Evolutionary conservation across 345 rosid species (phyloP), one percentile per base, ranked within the genome.

Genomic region (Linum tenue): DNA sequence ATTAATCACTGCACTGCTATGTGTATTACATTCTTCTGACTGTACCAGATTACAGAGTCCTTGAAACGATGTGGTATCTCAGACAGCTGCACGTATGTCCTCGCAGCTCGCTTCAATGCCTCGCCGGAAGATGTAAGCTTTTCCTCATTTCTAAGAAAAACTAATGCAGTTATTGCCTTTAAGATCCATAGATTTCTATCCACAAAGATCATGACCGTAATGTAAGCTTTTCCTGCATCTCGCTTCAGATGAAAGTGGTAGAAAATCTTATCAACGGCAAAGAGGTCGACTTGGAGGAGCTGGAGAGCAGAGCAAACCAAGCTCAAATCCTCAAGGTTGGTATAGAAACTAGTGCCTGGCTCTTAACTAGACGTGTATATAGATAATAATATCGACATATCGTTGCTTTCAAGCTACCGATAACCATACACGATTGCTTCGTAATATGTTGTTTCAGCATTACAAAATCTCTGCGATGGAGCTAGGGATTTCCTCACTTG

Each of bases 11-110:
- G 31, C 31, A 22, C 31, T 22, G 31, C 31, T 22, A 22, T 22
- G 31, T 22, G 1, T 22, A 22, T 22, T 22, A 22, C 61, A 50
- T 62, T 60, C 3, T 62, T 60, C 41, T 60, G 55, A 37, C 37
- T 12, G 72, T 50, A 16, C 55, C 63, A 89, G 97, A 94, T 94
- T 67, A 83, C 92, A 10, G 97, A 94, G 71, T 91, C 99, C 37
- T 67, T 94, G 73, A 89, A 87, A 83, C 80, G 96, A 79, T 94
- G 84, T 64, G 97, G 96, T 63, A 90, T 88, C 67, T 83, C 96
- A 0, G 90, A 85, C n/a, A 81, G 38, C 79, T 67, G 90, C 10
- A 83, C 84, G 7, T 91, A 81, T 70, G 75, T 91, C 62, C 80
- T 94, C 11, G 91, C 86, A n/a, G 95, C 95, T n/a, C 86, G 87